Evolutionary conservation across 345 rosid species (phyloP).

Genomic region (Arabis hirsuta): DNA sequence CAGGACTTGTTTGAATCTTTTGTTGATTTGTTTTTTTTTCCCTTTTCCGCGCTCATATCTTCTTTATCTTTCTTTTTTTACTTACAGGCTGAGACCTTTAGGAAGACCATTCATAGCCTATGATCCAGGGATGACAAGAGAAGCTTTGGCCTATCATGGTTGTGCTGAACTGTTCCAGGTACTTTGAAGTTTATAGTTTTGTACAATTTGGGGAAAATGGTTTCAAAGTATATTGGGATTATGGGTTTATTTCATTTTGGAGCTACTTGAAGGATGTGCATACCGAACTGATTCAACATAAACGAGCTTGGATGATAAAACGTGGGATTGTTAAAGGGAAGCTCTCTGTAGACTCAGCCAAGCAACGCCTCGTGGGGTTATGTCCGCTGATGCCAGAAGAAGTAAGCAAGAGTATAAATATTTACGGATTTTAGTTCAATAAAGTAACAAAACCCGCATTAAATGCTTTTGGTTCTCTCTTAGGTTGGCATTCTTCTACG

Average conservation of each 20-base stretch:
- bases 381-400: constrained; percentile 98
- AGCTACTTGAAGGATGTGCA: constrained; percentile 91
- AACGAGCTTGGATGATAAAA: constrained; percentile 89
- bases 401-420: constrained; percentile 48
- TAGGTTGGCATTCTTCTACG: constrained; percentile 96
- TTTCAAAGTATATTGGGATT: not conserved
- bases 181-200: constrained; percentile 38
- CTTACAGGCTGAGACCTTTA: constrained; percentile 69
- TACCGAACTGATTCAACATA: constrained; percentile 93
- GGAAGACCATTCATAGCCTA: constrained; percentile 91
- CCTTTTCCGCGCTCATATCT: not conserved
- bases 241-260: constrained; percentile 51
- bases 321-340: constrained; percentile 81
- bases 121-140: constrained; percentile 97
- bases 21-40: not conserved
- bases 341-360: constrained; percentile 65
- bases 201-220: not conserved
- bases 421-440: not conserved
- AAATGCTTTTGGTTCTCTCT: constrained; percentile 19
- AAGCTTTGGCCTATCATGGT: constrained; percentile 92
- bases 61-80: not conserved
- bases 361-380: constrained; percentile 69
- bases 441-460: not conserved
- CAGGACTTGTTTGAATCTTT: not conserved
- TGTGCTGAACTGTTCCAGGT: constrained; percentile 99